These are phyloP conservation scores for Xylaria castorea DNA, from an alignment of 495 filamentous ascomycete species.

Conservation along the genomic window DNA sequence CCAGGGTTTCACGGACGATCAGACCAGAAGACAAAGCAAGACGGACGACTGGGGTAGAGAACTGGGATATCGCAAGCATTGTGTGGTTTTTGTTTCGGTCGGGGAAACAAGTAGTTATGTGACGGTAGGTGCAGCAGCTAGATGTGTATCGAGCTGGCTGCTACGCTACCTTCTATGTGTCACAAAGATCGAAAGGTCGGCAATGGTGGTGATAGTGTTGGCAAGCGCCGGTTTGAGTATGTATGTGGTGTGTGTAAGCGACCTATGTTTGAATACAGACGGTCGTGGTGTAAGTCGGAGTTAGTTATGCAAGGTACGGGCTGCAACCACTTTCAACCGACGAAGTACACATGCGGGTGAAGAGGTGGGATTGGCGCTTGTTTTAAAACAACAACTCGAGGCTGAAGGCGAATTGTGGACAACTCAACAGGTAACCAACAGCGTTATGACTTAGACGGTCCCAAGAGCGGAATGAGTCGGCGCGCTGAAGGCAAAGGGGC, in stretches of 20 bases:
- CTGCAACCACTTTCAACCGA: conserved; percentile 36
- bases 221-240: conserved; percentile 13
- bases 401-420: conserved; percentile 22
- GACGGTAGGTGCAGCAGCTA: conserved; percentile 49
- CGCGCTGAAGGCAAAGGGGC: conserved; percentile 28
- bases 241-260: conserved; percentile 21
- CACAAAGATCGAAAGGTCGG: conserved; percentile 23
- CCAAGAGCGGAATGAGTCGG: conserved; percentile 26
- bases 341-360: conserved; percentile 31
- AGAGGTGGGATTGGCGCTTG: conserved; percentile 28
- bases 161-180: conserved; percentile 42
- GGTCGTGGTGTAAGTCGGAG: conserved; percentile 24
- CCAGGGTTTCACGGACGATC: conserved; percentile 59
- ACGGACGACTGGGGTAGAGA: conserved; percentile 63
- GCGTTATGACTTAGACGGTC: conserved; percentile 17
- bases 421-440: conserved; percentile 25
- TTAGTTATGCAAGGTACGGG: conserved; percentile 44
- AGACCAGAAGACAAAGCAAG: conserved; percentile 61
- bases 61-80: conserved; percentile 56
- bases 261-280: conserved; percentile 18
- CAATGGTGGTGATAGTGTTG: conserved; percentile 3
- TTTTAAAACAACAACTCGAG: conserved; percentile 28
- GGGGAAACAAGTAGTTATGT: conserved; percentile 40
- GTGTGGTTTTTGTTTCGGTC: conserved; percentile 52
- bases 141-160: conserved; percentile 43